phyloP scores from a whole-genome alignment of 1,284 basidiomycete species.

The Ustilago xerochloae region DNA sequence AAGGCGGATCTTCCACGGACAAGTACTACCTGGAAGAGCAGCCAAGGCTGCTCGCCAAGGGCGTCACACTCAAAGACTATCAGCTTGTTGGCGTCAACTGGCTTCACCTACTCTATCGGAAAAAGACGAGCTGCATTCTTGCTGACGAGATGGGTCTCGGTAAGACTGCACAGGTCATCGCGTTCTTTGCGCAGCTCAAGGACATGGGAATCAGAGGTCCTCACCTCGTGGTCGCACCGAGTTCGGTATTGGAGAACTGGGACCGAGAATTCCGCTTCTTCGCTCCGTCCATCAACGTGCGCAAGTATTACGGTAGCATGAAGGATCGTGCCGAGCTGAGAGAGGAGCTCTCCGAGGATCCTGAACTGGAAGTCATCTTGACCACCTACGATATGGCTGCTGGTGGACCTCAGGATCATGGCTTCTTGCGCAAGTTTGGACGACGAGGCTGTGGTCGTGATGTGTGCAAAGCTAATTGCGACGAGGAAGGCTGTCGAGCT shows the following conservation, averaged over 20 bases:
- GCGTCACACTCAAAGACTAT: slow-evolving; percentile 90
- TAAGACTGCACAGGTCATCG: slow-evolving; percentile 98
- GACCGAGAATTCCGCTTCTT: slow-evolving; percentile 93
- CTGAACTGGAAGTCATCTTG: slow-evolving; percentile 91
- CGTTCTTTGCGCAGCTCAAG: slow-evolving; percentile 90
- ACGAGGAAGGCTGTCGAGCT: slow-evolving; percentile 29
- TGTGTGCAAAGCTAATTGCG: slow-evolving; percentile 38
- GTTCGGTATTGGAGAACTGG: slow-evolving; percentile 98
- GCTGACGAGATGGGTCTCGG: slow-evolving; percentile 85
- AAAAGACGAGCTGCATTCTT: slow-evolving; percentile 88
- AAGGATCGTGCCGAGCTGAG: slow-evolving; percentile 84
- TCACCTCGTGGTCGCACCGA: slow-evolving; percentile 88
- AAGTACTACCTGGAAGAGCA: slow-evolving; percentile 76
- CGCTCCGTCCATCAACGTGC: slow-evolving; percentile 83
- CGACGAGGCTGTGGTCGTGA: slow-evolving; percentile 40
- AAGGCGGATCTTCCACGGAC: slow-evolving; percentile 46
- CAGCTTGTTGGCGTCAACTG: slow-evolving; percentile 97
- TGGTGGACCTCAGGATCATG: slow-evolving; percentile 81
- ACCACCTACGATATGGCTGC: slow-evolving; percentile 96
- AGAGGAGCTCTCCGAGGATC: slow-evolving; percentile 73
- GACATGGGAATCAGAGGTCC: slow-evolving; percentile 80
- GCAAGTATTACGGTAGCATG: slow-evolving; percentile 93
- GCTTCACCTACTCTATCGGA: slow-evolving; percentile 87
- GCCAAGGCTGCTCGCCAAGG: slow-evolving; percentile 77
- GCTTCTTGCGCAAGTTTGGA: slow-evolving; percentile 79